Evolutionary conservation across 176 grass and related monocot genomes (phyloP).

Genomic region (Chrysopogon serrulatus): DNA sequence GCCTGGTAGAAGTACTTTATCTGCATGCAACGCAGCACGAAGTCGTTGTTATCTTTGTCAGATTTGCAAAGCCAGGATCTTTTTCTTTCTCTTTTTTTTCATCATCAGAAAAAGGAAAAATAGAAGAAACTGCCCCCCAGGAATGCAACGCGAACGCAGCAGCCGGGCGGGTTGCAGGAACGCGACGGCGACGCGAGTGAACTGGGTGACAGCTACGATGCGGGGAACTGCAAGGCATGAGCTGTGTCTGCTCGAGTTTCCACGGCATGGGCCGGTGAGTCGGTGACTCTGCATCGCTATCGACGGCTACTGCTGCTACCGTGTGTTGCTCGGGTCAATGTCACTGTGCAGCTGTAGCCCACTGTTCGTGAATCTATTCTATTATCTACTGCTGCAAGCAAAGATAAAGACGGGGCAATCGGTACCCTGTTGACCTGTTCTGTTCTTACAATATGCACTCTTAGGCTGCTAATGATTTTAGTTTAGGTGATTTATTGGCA

Average conservation of each 20-base stretch:
- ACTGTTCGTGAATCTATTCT: neutral
- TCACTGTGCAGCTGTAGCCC: slow-evolving; percentile 23
- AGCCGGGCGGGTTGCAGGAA: neutral
- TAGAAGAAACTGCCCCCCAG: no score
- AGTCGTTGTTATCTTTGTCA: neutral
- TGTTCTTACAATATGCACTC: neutral
- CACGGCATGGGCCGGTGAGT: neutral
- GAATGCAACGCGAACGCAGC: neutral
- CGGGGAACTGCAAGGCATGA: neutral
- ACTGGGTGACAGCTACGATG: neutral
- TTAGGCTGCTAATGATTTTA: neutral
- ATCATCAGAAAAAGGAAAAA: no score
- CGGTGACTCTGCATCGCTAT: neutral
- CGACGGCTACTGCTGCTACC: neutral
- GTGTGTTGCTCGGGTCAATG: slow-evolving; percentile 7
- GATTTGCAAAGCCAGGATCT: no score
- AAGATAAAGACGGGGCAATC: neutral
- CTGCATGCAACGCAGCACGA: slow-evolving; percentile 13
- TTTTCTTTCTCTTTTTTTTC: no score
- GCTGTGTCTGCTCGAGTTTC: slow-evolving; percentile 8
- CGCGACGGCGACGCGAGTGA: neutral
- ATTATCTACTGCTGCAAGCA: neutral
- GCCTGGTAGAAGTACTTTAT: slow-evolving; percentile 85
- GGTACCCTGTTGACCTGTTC: neutral
- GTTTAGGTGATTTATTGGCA: neutral